Percentiles rank a stretch among this genome's conserved stretches.
These are phyloP conservation scores for Cutaneotrichosporon cavernicola DNA, from an alignment of 1,284 basidiomycete species.

Conservation along the genomic window DNA sequence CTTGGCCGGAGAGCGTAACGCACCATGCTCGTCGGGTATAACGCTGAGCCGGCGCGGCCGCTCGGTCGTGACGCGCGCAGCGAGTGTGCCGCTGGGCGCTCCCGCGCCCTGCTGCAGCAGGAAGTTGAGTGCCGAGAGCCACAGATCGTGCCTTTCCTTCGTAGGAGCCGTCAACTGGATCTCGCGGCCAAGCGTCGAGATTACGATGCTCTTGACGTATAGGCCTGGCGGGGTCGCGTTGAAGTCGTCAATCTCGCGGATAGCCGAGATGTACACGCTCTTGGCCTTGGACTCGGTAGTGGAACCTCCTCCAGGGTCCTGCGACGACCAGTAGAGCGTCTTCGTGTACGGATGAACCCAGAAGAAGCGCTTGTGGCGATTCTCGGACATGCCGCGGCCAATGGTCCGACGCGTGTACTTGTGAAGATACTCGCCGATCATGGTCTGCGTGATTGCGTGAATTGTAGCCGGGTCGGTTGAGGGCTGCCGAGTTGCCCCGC, in stretches of 20 bases:
- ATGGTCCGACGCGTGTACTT: conserved; percentile 94
- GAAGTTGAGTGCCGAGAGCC: conserved; percentile 65
- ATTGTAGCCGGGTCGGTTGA: conserved; percentile 81
- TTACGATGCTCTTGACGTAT: conserved; percentile 86
- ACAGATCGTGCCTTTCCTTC: conserved; percentile 93
- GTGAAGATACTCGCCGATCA: conserved; percentile 98
- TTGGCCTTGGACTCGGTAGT: conserved; percentile 91
- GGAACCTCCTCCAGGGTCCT: conserved; percentile 83
- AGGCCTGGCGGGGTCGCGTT: conserved; percentile 92
- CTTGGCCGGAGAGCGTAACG: conserved; percentile 22
- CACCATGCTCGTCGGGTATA: conserved; percentile 47
- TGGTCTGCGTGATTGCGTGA: conserved; percentile 97
- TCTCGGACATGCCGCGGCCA: conserved; percentile 85
- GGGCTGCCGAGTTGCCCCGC: conserved; percentile 4
- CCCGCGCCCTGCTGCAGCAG: conserved; percentile 38
- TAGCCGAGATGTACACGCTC: conserved; percentile 95
- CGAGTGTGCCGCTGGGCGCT: not conserved
- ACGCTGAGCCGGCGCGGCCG: conserved; percentile 29
- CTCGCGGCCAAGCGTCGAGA: conserved; percentile 88
- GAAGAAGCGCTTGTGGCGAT: conserved; percentile 93
- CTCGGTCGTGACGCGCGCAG: not conserved
- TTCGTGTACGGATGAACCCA: conserved; percentile 99
- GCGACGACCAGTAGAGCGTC: conserved; percentile 94
- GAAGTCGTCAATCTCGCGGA: conserved; percentile 83
- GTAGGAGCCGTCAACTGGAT: conserved; percentile 96